phyloP scores from a whole-genome alignment of 306 rosid species.

The Alnus rubra region DNA sequence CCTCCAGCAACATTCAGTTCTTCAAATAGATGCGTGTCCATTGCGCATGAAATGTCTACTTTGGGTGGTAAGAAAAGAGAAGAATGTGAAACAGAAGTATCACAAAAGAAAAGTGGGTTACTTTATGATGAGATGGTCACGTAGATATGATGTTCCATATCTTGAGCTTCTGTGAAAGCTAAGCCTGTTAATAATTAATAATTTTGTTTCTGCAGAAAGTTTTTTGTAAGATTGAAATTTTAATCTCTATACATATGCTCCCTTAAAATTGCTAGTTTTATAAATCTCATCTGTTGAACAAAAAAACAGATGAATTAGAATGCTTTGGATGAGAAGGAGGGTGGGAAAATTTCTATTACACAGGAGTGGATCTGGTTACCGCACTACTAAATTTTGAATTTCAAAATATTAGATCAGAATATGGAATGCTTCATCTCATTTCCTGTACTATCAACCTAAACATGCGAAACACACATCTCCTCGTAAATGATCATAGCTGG shows the following conservation, averaged over 20 bases:
- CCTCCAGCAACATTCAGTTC: conserved; percentile 34
- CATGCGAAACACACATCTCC: no score
- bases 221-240: neutral
- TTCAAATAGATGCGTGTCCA: conserved; percentile 22
- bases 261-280: no score
- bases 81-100: conserved; percentile 11
- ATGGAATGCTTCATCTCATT: no score
- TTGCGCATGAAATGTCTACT: conserved; percentile 21
- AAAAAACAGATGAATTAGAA: neutral
- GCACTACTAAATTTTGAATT: no score
- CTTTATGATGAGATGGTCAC: conserved; percentile 16
- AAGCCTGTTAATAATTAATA: neutral
- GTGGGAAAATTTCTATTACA: no score
- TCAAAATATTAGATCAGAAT: no score
- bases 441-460: no score
- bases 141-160: neutral
- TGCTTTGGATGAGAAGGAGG: no score
- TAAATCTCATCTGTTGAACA: neutral
- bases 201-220: neutral
- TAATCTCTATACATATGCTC: neutral
- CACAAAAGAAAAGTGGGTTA: conserved; percentile 2
- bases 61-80: conserved; percentile 15
- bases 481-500: no score
- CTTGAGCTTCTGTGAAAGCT: neutral
- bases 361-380: no score